Conservation (phyloP, 148 eudicot species). For the Silene uniflora region DNA sequence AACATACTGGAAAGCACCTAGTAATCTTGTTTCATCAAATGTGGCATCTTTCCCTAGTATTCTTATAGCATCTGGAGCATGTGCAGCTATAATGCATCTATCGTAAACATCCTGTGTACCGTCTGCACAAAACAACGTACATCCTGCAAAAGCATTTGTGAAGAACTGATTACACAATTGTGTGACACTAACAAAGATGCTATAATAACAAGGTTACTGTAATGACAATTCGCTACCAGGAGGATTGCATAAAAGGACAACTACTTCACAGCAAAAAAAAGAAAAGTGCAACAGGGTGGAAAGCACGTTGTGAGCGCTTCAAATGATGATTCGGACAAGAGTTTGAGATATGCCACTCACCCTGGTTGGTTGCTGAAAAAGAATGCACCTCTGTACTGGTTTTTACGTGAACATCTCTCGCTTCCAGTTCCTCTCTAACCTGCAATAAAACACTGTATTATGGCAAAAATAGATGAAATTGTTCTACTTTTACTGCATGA, state of each 20-base stretch:
- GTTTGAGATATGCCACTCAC: conserved; percentile 30
- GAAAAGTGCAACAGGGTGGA: not conserved
- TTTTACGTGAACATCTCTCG: conserved; percentile 61
- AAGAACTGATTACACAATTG: not conserved
- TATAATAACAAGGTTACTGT: too few relatives aligned
- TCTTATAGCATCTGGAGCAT: conserved; percentile 80
- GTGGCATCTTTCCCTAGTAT: conserved; percentile 78
- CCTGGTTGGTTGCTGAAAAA: conserved; percentile 48
- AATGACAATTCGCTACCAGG: too few relatives aligned
- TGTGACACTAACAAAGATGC: not conserved
- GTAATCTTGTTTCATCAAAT: conserved; percentile 60
- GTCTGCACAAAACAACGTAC: conserved; percentile 48
- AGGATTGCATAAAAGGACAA: too few relatives aligned
- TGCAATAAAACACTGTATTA: conserved; percentile 15
- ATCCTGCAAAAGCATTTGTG: conserved; percentile 43
- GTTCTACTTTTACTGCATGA: not conserved
- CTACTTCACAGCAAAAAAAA: not conserved
- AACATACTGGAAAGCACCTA: conserved; percentile 90
- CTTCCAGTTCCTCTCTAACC: conserved; percentile 59
- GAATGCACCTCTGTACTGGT: conserved; percentile 48
- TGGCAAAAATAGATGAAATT: not conserved
- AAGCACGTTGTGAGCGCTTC: not conserved
- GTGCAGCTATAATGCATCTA: conserved; percentile 72
- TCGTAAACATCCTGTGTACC: conserved; percentile 58
- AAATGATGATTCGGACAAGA: not conserved